Evolutionary conservation across 257 asterid species (phyloP), one percentile per base, ranked within the genome.

Genomic region (Echites panduratus): DNA sequence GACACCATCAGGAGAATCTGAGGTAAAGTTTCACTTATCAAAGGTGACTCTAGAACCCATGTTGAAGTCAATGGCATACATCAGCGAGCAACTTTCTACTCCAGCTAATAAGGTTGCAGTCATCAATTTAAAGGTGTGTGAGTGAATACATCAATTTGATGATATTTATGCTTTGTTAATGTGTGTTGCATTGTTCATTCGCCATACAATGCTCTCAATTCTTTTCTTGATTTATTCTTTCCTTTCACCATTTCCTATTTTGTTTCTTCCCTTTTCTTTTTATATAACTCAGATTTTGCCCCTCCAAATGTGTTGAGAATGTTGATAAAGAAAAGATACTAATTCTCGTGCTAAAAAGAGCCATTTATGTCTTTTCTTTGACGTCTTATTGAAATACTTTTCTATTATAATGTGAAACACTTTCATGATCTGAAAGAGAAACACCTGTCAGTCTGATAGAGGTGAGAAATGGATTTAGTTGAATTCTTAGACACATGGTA

Each of bases 51-150:
- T 93, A 82, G 96, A 93, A 81, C 96, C 97, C 67, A 89, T 88
- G 94, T 76, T 89, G 83, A 89, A 81, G 86, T 93, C 98, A 68
- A 91, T 93, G 97, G 92, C 96, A 44, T 86, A 87, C 84, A 88
- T 93, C 81, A 88, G 91, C 26, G 95, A 93, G 73, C 96, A 93
- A 84, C 96, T 93, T 66, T 87, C 93, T 2, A 57, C 87, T 73
- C 87, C 96, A 26, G 93, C 90, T 77, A 89, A 84, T 76, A 89
- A 86, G 82, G 89, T 89, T 84, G 97, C 99, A 73, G 85, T 89
- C 71, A 86, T 94, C 84, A 93, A 89, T 82, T 78, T 93, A 71
- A 93, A 91, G 97, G 98, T 93, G 56, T 71, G 87, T 41, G 12
- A 56, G 44, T 66, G 14, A 38, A 54, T 72, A 4, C 52, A 44